A percentile compares a stretch with the other conserved stretches of the same genome.
Evolutionary conservation across 2,329 filamentous ascomycete species (phyloP).

Genomic region (Exophiala dermatitidis): DNA sequence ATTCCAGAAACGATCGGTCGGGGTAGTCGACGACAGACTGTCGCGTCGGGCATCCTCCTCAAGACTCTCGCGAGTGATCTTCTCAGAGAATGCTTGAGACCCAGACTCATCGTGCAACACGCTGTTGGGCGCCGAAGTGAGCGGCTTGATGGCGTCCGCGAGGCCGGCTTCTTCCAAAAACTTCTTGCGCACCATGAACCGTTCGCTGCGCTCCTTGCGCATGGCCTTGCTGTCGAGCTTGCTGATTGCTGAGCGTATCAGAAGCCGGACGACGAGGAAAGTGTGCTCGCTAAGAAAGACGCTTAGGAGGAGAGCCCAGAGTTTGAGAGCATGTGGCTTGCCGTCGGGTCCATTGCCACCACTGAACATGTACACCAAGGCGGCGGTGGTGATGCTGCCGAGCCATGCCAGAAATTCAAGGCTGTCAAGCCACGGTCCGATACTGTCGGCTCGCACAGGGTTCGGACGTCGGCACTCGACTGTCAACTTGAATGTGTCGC

Average conservation of each 20-base stretch:
- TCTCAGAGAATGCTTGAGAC: constrained; percentile 9
- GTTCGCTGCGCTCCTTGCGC: constrained; percentile 75
- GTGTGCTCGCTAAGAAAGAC: constrained; percentile 84
- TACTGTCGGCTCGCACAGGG: constrained; percentile 84
- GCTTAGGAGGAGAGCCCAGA: constrained; percentile 71
- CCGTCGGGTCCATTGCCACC: constrained; percentile 59
- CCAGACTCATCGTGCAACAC: constrained; percentile 52
- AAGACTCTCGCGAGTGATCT: constrained; percentile 34
- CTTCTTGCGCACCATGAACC: constrained; percentile 71
- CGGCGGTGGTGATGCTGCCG: constrained; percentile 77
- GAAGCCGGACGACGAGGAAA: constrained; percentile 70
- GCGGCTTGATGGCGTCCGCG: constrained; percentile 43
- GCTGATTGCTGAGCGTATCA: constrained; percentile 63
- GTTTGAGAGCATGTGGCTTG: constrained; percentile 62
- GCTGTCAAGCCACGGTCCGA: constrained; percentile 83
- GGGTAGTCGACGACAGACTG: constrained; percentile 31
- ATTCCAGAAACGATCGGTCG: constrained; percentile 39
- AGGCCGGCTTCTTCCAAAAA: constrained; percentile 61
- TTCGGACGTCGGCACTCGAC: constrained; percentile 81
- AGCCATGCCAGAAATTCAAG: constrained; percentile 90
- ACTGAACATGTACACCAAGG: constrained; percentile 83
- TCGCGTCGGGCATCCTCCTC: constrained; percentile 39
- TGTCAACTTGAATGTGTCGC: constrained; percentile 90
- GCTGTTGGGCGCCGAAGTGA: constrained; percentile 57
- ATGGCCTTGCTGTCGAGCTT: constrained; percentile 81